Base-by-base conservation (phyloP, 768 basidiomycete genomes). In the Chiua virens region DNA sequence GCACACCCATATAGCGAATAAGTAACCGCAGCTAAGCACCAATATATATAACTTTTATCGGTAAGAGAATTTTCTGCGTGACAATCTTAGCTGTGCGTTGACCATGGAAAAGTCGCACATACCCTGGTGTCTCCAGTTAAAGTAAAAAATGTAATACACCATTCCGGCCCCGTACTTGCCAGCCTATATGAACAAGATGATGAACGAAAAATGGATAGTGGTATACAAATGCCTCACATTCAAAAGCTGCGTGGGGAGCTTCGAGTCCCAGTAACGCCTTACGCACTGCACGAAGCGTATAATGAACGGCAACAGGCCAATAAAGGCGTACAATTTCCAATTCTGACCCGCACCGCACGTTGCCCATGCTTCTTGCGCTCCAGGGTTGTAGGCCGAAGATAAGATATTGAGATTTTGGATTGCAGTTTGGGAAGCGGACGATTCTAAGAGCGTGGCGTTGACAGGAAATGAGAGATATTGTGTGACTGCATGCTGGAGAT, bases 271-370 rank as follows among this genome's bases (percentile, higher is more conserved):
- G 64, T 87, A 98, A 72, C 96, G 93, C 56, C 86, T 86, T 45
- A 97, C 57, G 64, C 89, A 91, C 69, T 99, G 97, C 11, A 89
- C 75, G 37, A 92, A 64, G 71, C 97, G 95, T 30, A 83, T 75
- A 3, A 88, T 46, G 18, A 90, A 78, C 0, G 97, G 95, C 1
- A 95, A 55, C 9, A 76, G 60, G 6, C 80, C 78, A 8, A 92
- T 71, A 4, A 81, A 52, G 54, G 83, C 86, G 2, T 82, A 76
- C 15, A 78, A 62, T 2, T 76, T 79, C 92, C 92, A 95, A 20
- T 76, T 72, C 5, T 56, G 73, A 3, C 70, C 51, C 5, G 68
- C 60, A 10, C 78, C 73, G 42, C 76, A 75, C 17, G 63, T 58
- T n/a, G 45, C 42, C 78, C 79, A 82, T 42, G 73, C 68, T 9